phyloP scores from a whole-genome alignment of 2,329 filamentous ascomycete species.

The Bipolaris bicolor region DNA sequence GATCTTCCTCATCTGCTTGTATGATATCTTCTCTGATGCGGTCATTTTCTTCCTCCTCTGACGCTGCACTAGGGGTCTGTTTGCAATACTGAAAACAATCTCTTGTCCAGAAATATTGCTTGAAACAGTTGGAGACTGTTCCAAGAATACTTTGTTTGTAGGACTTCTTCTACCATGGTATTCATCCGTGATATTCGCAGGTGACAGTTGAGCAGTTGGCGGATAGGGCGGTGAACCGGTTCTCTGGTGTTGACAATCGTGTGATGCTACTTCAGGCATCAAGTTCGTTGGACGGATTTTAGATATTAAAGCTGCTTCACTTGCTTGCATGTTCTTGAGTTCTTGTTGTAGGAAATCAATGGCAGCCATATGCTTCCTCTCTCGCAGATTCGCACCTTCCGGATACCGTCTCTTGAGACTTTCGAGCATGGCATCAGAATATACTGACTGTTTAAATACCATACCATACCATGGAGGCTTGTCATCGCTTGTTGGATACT shows the following conservation, averaged over 20 bases:
- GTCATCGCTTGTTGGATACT: slow-evolving; percentile 27
- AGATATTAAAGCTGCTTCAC: neutral
- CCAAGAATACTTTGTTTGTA: neutral
- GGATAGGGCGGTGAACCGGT: neutral
- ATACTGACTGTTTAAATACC: slow-evolving; percentile 28
- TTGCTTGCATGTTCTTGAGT: slow-evolving; percentile 25
- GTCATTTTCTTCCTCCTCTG: slow-evolving; percentile 41
- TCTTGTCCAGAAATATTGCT: slow-evolving; percentile 19
- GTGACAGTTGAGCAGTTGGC: neutral
- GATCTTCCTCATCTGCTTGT: slow-evolving; percentile 35
- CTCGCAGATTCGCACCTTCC: slow-evolving; percentile 24
- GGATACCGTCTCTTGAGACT: slow-evolving; percentile 29
- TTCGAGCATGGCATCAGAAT: slow-evolving; percentile 35
- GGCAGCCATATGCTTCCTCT: slow-evolving; percentile 37
- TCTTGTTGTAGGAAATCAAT: slow-evolving; percentile 36
- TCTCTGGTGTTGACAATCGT: neutral
- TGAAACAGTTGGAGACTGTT: slow-evolving; percentile 9
- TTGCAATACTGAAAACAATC: slow-evolving; percentile 33
- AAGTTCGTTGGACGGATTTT: neutral
- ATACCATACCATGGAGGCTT: slow-evolving; percentile 36
- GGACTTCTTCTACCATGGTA: neutral
- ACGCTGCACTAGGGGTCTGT: slow-evolving; percentile 27
- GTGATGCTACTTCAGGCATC: neutral
- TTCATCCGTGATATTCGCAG: neutral
- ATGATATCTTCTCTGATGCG: slow-evolving; percentile 26